A percentile compares a stretch with the other conserved stretches of the same genome.
Evolutionary conservation across 805 yeast genomes (phyloP).

Genomic region (Candida montana): DNA sequence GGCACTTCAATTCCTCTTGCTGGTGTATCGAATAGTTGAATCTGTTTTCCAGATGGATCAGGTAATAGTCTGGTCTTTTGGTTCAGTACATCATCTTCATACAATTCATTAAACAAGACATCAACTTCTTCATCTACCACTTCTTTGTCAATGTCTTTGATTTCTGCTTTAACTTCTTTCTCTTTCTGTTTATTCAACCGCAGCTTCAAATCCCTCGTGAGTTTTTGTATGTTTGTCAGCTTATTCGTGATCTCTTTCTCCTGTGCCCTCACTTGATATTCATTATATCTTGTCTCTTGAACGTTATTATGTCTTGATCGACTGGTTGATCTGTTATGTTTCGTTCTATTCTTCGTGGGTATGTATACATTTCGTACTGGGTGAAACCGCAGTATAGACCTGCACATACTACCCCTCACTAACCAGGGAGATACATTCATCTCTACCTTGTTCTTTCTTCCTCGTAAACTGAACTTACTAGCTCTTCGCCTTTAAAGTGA

Average conservation of each 20-base stretch:
- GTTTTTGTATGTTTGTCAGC: slow-evolving; percentile 16
- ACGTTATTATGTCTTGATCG: not conserved
- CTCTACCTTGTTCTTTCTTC: not conserved
- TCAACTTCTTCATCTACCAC: slow-evolving; percentile 21
- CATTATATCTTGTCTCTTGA: not conserved
- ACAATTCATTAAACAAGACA: slow-evolving; percentile 13
- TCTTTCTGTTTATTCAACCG: slow-evolving; percentile 15
- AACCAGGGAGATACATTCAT: not conserved
- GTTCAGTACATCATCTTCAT: slow-evolving; percentile 2
- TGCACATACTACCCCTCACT: not conserved
- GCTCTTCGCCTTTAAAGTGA: too few species aligned
- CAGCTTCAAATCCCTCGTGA: slow-evolving; percentile 12
- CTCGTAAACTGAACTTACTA: too few species aligned
- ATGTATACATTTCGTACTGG: slow-evolving; percentile 1
- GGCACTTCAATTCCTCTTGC: slow-evolving; percentile 30
- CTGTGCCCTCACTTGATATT: not conserved
- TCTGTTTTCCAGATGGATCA: not conserved
- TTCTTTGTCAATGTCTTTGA: slow-evolving; percentile 10
- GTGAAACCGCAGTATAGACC: not conserved
- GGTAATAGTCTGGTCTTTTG: not conserved
- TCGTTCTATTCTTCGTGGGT: slow-evolving; percentile 1
- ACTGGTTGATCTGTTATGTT: not conserved
- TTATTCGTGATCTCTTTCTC: slow-evolving; percentile 12
- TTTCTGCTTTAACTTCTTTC: slow-evolving; percentile 10
- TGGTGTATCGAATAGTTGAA: slow-evolving; percentile 21